These are phyloP conservation scores for Penicillium sp. DNA, from an alignment of 2,329 filamentous ascomycete species.

Conservation along the genomic window DNA sequence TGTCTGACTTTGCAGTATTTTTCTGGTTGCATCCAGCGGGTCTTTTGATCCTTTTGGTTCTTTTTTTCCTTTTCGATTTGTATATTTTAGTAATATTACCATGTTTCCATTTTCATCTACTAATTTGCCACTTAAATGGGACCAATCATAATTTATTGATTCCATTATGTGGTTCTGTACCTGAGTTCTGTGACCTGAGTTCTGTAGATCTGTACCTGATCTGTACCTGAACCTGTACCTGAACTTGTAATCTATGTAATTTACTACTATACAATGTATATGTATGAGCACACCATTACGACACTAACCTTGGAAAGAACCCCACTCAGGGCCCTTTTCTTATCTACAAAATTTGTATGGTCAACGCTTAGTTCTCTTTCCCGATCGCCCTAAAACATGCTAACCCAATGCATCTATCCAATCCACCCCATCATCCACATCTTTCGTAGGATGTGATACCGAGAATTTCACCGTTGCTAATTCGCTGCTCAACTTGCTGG, in stretches of 20 bases:
- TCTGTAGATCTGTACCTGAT: not conserved
- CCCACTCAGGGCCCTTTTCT: not conserved
- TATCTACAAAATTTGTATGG: not conserved
- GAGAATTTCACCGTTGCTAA: slow-evolving; percentile 3
- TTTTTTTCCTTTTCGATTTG: not conserved
- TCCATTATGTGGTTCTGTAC: not conserved
- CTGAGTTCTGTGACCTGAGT: not conserved
- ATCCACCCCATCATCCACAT: not conserved
- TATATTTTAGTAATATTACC: not conserved
- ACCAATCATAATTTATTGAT: not conserved
- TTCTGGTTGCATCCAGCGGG: not conserved
- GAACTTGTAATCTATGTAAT: not conserved
- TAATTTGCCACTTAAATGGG: not conserved
- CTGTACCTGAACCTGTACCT: not conserved
- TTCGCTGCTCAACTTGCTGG: not conserved
- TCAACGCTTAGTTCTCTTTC: not conserved
- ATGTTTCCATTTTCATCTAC: not conserved
- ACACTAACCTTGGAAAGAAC: not conserved
- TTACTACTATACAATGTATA: not conserved
- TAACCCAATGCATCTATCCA: not conserved
- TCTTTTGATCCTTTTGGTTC: too few relatives aligned
- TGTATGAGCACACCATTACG: not conserved
- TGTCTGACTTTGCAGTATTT: not conserved
- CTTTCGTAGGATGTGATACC: not conserved
- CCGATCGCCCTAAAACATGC: slow-evolving; percentile 1